Base-by-base conservation (phyloP, 2,329 filamentous ascomycete genomes). In the Pseudofabraea citricarpa region DNA sequence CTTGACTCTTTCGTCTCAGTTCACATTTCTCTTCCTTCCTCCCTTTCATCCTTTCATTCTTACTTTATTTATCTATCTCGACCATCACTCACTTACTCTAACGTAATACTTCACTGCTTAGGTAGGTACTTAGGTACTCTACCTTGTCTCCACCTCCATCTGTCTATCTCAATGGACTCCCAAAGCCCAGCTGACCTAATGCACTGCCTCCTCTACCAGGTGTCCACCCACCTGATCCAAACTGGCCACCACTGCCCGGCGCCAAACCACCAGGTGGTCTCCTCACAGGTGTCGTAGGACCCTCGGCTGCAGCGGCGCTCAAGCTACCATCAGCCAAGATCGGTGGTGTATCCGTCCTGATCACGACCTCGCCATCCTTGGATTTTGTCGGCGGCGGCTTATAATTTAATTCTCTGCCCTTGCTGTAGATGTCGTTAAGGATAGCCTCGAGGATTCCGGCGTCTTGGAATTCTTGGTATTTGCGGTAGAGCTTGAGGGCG, bases 391-490 rank as follows among this genome's bases (percentile, higher is more conserved):
- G 41, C 0, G 79, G 79, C 4, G 77, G 74, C 46, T 75, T 75
- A 61, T 77, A 83, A 24, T 73, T 73, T 57, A 65, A 75, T 57
- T 73, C 79, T 54, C 67, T 75, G 48, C 66, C 86, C 70, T 71
- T 78, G 57, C 64, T 72, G 65, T 95, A 96, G 6, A 97, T 88
- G 56, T 95, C 89, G 59, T 90, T 82, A 37, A 97, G 74, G 71
- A 93, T 93, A 26, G 80, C 72, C 56, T 93, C 83, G 40, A 95
- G 69, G 4, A 95, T 81, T 0, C 90, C 91, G 0, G 88, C 89
- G 53, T 94, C 89, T 41, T 85, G 73, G 57, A 87, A 97, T 66
- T 97, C 90, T 50, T 88, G 75, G 64, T 90, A 96, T 63, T 95
- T 96, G 35, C 85, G 78, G 58, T 84, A 98, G 7, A 98, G 72